Conservation (phyloP, 164 flowering plant genomes). For the Santalum album region DNA sequence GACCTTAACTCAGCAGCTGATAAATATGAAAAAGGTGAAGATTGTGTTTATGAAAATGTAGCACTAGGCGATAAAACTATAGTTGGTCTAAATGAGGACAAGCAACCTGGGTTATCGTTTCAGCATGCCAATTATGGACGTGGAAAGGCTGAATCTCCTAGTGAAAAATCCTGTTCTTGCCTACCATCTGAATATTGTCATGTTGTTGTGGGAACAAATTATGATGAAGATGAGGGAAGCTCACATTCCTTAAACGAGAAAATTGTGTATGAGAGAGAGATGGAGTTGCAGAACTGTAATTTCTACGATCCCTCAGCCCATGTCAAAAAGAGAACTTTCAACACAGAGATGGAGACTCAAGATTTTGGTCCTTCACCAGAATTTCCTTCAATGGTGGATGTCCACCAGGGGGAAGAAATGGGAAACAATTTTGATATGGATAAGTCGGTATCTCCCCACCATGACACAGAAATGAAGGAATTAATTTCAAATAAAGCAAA, state of each 20-base stretch:
- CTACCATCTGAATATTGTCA: conserved; percentile 4
- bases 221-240: conserved; percentile 7
- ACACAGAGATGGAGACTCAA: conserved; percentile 3
- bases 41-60: conserved; percentile 8
- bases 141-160: conserved; percentile 7
- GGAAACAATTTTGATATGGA: conserved; percentile 4
- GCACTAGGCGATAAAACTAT: conserved; percentile 3
- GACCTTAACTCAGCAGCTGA: conserved; percentile 15
- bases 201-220: conserved; percentile 4
- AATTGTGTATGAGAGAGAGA: conserved; percentile 1
- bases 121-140: conserved; percentile 6
- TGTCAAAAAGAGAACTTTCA: conserved; percentile 2
- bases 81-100: conserved; percentile 11
- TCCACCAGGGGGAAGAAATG: not conserved
- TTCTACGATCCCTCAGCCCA: too few relatives aligned
- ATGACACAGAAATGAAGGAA: conserved; percentile 1
- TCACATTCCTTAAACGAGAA: conserved; percentile 4
- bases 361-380: conserved; percentile 5
- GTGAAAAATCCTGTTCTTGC: conserved; percentile 3
- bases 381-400: conserved; percentile 2
- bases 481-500: conserved; percentile 2
- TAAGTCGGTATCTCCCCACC: conserved; percentile 2
- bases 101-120: conserved; percentile 1
- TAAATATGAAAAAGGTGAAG: conserved; percentile 14
- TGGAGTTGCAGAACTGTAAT: too few relatives aligned